These are phyloP conservation scores for Chlorella sp. DNA, from an alignment of 139 green algal species.

Conservation along the genomic window DNA sequence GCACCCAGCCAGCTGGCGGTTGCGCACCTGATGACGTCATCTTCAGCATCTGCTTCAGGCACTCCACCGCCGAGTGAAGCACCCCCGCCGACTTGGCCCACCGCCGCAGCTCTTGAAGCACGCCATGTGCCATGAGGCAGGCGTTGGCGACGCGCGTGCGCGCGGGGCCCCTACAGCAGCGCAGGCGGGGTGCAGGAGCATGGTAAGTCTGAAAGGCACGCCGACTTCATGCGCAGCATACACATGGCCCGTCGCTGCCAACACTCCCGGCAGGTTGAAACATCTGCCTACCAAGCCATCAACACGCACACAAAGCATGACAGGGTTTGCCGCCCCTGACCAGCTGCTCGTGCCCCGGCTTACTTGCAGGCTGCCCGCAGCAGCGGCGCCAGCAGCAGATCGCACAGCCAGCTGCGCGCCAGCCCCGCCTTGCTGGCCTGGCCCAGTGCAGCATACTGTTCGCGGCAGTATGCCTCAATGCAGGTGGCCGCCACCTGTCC, in stretches of 20 bases:
- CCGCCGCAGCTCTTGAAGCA: conserved; percentile 13
- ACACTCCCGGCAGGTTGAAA: no score
- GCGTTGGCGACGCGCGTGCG: not conserved
- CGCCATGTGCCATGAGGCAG: conserved; percentile 26
- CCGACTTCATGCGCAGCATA: not conserved
- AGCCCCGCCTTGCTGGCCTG: conserved; percentile 26
- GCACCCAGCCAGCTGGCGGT: no score
- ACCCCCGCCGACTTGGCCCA: conserved; percentile 16
- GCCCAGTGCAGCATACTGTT: conserved; percentile 12
- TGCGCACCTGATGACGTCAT: conserved; percentile 9
- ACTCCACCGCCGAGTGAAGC: conserved; percentile 33
- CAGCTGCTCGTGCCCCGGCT: no score
- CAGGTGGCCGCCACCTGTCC: conserved; percentile 14
- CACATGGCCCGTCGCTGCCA: not conserved
- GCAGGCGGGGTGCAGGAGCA: not conserved
- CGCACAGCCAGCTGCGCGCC: conserved; percentile 11
- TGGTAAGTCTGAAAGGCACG: not conserved
- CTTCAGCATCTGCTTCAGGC: conserved; percentile 31
- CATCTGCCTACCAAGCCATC: no score
- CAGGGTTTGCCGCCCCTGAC: no score
- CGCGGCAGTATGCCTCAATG: conserved; percentile 26
- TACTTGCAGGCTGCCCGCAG: conserved; percentile 32
- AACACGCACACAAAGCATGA: no score
- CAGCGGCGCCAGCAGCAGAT: conserved; percentile 23
- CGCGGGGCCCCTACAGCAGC: conserved; percentile 1